Conservation (phyloP, 352 stramenopile species). For the Pythium dissotocum region DNA sequence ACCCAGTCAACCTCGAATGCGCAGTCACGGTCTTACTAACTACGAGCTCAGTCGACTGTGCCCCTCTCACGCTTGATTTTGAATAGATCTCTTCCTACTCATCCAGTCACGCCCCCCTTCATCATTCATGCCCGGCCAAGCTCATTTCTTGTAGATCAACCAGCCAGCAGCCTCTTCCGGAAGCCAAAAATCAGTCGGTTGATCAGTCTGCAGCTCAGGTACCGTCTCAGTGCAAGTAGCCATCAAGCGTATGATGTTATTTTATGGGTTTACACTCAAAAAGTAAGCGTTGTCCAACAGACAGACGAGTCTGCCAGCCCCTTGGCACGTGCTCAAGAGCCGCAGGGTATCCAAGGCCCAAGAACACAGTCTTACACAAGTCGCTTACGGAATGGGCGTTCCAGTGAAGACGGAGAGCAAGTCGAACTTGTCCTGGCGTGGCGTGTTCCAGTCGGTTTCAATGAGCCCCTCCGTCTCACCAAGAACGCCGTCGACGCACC, state of each 20-base stretch:
- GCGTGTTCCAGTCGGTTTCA: slow-evolving; percentile 55
- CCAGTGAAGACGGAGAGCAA: slow-evolving; percentile 47
- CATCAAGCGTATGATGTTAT: background rate
- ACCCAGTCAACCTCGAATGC: background rate
- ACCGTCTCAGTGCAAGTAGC: background rate
- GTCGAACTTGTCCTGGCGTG: slow-evolving; percentile 42
- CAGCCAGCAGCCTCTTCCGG: background rate
- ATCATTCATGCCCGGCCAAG: background rate
- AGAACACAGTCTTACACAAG: background rate
- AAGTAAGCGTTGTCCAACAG: background rate
- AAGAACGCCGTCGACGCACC: slow-evolving; percentile 68
- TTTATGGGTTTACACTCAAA: background rate
- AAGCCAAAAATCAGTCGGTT: background rate
- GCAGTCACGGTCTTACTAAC: background rate
- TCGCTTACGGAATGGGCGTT: slow-evolving; percentile 27
- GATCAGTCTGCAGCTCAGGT: background rate
- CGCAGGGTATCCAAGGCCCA: background rate
- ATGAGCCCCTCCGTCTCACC: slow-evolving; percentile 62
- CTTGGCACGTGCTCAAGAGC: background rate
- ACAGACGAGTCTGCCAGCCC: no score
- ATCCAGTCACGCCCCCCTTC: background rate
- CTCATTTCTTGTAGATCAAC: background rate
- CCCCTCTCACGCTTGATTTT: slow-evolving; percentile 1
- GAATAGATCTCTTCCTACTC: slow-evolving; percentile 5
- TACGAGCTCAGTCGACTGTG: background rate